These are phyloP conservation scores for Penicillium brasilianum DNA, from an alignment of 2,329 filamentous ascomycete genomes.

Conservation along the genomic window DNA sequence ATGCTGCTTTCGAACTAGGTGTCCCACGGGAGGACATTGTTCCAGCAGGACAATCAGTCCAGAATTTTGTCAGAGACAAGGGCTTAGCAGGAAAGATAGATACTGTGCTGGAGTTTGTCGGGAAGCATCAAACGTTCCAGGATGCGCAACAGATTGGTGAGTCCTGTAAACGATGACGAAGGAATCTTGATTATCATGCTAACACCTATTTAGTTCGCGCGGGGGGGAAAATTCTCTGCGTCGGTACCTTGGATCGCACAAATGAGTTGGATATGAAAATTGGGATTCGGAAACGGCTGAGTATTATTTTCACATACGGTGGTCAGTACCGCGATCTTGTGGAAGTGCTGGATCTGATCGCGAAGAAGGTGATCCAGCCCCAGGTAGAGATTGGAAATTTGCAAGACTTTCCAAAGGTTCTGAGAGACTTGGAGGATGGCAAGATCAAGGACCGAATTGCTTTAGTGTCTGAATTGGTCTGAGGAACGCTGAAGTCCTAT, in stretches of 20 bases:
- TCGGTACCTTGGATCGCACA: constrained; percentile 47
- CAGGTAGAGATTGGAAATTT: constrained; percentile 41
- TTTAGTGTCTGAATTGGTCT: constrained; percentile 15
- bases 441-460: constrained; percentile 37
- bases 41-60: no score
- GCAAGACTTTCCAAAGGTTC: constrained; percentile 39
- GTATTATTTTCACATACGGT: constrained; percentile 53
- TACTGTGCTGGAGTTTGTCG: no score
- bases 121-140: no score
- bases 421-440: constrained; percentile 44
- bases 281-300: constrained; percentile 50
- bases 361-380: constrained; percentile 40
- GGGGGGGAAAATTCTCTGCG: constrained; percentile 40
- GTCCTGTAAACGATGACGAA: no score
- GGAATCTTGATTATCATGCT: no score
- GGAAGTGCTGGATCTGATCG: constrained; percentile 37
- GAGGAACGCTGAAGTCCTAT: neutral
- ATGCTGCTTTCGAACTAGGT: no score
- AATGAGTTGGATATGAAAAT: constrained; percentile 54
- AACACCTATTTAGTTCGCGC: no score
- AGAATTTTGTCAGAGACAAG: no score
- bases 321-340: constrained; percentile 48
- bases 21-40: no score
- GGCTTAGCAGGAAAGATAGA: no score
- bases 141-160: no score